Conservation (phyloP, 345 rosid species). For the Citrus trifoliata region DNA sequence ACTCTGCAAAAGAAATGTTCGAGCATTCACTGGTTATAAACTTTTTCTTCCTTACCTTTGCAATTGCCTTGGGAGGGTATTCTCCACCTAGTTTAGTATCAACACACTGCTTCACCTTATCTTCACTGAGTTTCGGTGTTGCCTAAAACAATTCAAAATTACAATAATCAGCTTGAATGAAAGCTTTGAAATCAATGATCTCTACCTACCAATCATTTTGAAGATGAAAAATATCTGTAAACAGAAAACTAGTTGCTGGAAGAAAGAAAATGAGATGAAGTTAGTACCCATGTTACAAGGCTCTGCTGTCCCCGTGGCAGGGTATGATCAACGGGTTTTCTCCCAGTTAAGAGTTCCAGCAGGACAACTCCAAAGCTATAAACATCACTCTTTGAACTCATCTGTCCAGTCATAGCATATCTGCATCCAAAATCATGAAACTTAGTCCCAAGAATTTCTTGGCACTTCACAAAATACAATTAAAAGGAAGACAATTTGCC, state of each 20-base stretch:
- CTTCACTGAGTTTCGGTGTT: slow-evolving; percentile 75
- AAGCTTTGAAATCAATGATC: neutral
- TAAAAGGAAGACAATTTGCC: neutral
- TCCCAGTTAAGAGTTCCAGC: slow-evolving; percentile 75
- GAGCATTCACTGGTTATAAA: neutral
- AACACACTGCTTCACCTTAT: slow-evolving; percentile 68
- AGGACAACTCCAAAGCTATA: slow-evolving; percentile 84
- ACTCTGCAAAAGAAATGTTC: neutral
- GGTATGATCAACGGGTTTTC: slow-evolving; percentile 86
- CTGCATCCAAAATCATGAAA: slow-evolving; percentile 26
- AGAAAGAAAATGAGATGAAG: neutral
- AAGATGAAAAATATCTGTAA: neutral
- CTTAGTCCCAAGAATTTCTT: neutral
- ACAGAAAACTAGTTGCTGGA: neutral
- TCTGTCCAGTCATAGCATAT: slow-evolving; percentile 79
- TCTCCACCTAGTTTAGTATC: slow-evolving; percentile 64
- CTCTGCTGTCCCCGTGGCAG: slow-evolving; percentile 84
- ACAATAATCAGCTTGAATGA: neutral
- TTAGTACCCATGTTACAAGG: slow-evolving; percentile 74
- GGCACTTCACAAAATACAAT: neutral
- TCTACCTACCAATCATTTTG: neutral
- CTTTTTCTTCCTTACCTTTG: slow-evolving; percentile 40
- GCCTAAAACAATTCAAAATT: slow-evolving; percentile 40
- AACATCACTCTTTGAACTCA: slow-evolving; percentile 75
- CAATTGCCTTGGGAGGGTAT: slow-evolving; percentile 73